phyloP scores from a whole-genome alignment of 768 basidiomycete species.

The Lactifluus subvellereus region DNA sequence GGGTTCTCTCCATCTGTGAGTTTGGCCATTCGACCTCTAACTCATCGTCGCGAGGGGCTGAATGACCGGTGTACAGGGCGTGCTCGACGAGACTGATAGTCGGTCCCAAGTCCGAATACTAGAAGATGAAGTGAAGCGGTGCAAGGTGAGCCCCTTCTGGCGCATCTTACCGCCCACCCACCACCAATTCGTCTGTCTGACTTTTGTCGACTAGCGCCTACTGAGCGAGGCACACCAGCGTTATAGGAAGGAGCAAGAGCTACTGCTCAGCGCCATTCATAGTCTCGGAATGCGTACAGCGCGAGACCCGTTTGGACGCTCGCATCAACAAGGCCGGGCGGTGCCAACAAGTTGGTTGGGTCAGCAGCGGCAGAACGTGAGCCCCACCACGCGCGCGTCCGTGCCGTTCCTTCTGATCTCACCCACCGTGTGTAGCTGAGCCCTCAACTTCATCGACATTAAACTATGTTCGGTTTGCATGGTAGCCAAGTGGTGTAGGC shows the following conservation, averaged over 20 bases:
- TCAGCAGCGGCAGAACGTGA: slow-evolving; percentile 25
- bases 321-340: slow-evolving; percentile 11
- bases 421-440: slow-evolving; percentile 8
- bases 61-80: slow-evolving; percentile 33
- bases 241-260: slow-evolving; percentile 24
- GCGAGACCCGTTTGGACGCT: slow-evolving; percentile 19
- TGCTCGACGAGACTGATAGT: slow-evolving; percentile 70
- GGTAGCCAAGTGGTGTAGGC: neutral
- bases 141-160: slow-evolving; percentile 7
- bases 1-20: slow-evolving; percentile 43
- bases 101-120: slow-evolving; percentile 60
- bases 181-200: neutral
- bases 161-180: slow-evolving; percentile 25
- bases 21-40: neutral
- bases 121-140: slow-evolving; percentile 44
- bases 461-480: neutral
- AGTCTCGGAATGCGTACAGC: slow-evolving; percentile 15
- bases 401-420: neutral
- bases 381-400: neutral
- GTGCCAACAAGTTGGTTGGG: slow-evolving; percentile 23
- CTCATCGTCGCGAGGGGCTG: neutral
- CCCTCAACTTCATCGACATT: slow-evolving; percentile 17
- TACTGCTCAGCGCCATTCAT: slow-evolving; percentile 22
- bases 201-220: slow-evolving; percentile 10
- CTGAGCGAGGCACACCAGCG: slow-evolving; percentile 21